phyloP scores from a whole-genome alignment of 257 asterid species.

The Rubia yunnanensis region DNA sequence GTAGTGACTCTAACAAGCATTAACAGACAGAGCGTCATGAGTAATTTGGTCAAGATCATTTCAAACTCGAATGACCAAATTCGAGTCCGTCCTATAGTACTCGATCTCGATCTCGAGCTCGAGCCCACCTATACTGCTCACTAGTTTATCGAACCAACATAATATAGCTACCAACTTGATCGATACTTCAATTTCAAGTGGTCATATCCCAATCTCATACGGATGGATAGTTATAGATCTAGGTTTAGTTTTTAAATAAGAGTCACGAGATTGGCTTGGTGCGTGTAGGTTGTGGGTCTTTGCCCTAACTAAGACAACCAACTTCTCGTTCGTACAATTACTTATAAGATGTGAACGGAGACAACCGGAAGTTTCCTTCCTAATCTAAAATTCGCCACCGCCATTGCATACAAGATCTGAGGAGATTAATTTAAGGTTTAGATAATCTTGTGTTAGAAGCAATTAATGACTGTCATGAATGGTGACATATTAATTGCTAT shows the following conservation, averaged over 20 bases:
- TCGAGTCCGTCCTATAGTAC: too few relatives aligned
- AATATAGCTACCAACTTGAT: too few relatives aligned
- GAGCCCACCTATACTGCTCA: too few relatives aligned
- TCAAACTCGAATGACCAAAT: too few relatives aligned
- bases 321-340: not conserved
- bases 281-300: not conserved
- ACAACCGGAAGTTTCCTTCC: not conserved
- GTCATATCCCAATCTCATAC: not conserved
- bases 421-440: not conserved
- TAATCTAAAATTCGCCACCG: not conserved
- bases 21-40: too few relatives aligned
- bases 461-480: not conserved
- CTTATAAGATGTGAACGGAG: not conserved
- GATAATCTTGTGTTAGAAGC: not conserved
- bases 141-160: too few relatives aligned
- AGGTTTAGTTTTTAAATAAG: not conserved
- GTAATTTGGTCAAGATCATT: too few relatives aligned
- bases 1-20: too few relatives aligned
- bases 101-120: too few relatives aligned
- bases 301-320: slow-evolving; percentile 3
- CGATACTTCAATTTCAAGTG: not conserved
- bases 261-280: not conserved
- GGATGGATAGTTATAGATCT: not conserved
- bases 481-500: too few relatives aligned
- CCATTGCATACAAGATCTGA: not conserved